Evolutionary conservation across 345 rosid species (phyloP), one percentile per base, ranked within the genome.

Genomic region (Populus alba): DNA sequence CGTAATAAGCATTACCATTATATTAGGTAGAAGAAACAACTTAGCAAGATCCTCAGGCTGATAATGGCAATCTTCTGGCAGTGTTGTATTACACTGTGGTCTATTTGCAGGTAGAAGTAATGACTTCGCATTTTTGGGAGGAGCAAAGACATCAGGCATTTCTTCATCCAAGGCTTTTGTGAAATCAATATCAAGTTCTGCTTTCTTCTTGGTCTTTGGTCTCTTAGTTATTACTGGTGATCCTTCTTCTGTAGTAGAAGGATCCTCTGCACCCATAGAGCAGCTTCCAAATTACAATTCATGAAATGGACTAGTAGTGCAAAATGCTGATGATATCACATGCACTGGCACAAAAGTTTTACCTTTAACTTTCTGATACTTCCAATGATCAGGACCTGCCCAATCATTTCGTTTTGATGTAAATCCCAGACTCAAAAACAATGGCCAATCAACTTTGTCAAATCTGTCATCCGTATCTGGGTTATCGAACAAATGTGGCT

Each of bases 301-400:
- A 17, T 45, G 15, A 11, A 78, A 41, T 31, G 53, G 57, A 75
- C 43, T n/a, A 41, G 35, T 33, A 43, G 23, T 66, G 49, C 8
- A 61, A 65, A 66, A 70, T 23, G 43, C 73, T 11, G 10, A 80
- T 41, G 43, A 65, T 18, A 71, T 71, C 57, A 67, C 71, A 66
- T 78, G 68, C 31, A 74, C n/a, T 35, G 63, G 73, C 79, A 62
- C 49, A 75, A 59, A 53, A 65, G 41, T 37, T 61, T 59, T 80
- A 93, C 96, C 92, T 92, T 92, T 90, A 78, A 87, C 79, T 87
- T 92, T 95, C 51, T 73, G 89, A 79, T 86, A 95, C 83, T 95
- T 93, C 97, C 99, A 95, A 77, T 93, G 97, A 82, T 92, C 99
- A 83, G 99, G 98, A 85, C 99, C 99, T 8, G 99, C 99, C 99